Evolutionary conservation across 441 rosid genomes (phyloP), one percentile per base, ranked within the genome.

Genomic region (Theobroma grandiflorum): DNA sequence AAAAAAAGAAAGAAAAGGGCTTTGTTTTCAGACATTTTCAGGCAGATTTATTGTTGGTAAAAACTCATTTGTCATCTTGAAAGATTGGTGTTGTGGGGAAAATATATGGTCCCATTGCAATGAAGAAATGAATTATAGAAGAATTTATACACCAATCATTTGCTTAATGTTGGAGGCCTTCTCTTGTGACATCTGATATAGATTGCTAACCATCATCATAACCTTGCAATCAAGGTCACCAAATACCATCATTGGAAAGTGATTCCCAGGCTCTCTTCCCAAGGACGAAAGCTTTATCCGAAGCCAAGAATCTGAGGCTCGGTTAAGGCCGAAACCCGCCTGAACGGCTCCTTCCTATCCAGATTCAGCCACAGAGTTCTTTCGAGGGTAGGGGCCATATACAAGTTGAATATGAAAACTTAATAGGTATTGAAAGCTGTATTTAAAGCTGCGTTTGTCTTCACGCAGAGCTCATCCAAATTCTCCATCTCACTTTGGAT

Each of bases 391-490:
- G 40, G 82, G 78, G 38, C 42, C 68, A 14, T 31, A 14, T 37
- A 26, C 55, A 45, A 63, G 67, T 35, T 63, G 67, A 49, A 16
- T 10, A 18, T n/a, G 57, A 38, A 26, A 16, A 68, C 43, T 68
- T 45, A 45, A 67, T 45, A 33, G 61, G 58, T 15, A 26, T 22
- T 68, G 37, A 43, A 22, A 14, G 53, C 40, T 3, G 3, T 61
- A 75, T 43, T 47, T 12, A 64, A 52, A 61, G 35, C 77, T 20
- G 33, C 31, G 62, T 65, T 55, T 72, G 83, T 83, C 81, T 59
- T 66, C 76, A 15, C 43, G 14, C 2, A 1, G 14, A 68, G 18
- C 58, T 72, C 76, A 37, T 72, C 63, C 47, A 72, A 72, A 15
- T 40, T 52, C 72, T 61, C 59, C 4, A 62, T 52, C 8, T 68